Evolutionary conservation across 805 yeast genomes (phyloP).

Genomic region (Wickerhamomyces queroliae): DNA sequence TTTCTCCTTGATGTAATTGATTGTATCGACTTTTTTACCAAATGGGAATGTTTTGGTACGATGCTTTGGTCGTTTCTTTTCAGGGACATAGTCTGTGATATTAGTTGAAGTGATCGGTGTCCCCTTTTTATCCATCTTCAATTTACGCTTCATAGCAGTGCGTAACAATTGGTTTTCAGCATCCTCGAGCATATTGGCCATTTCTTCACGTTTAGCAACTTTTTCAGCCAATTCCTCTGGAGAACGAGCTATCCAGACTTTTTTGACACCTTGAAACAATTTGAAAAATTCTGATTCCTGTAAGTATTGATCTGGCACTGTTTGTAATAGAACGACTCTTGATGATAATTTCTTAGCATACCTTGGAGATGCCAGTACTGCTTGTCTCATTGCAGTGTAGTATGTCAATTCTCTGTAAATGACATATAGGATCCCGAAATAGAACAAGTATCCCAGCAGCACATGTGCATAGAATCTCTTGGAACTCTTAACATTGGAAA

Average conservation of each 20-base stretch:
- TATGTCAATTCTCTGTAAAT: conserved; percentile 79
- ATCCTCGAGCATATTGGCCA: conserved; percentile 60
- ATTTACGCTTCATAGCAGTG: conserved; percentile 56
- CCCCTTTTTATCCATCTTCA: conserved; percentile 66
- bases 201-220: conserved; percentile 51
- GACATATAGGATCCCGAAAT: conserved; percentile 61
- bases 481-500: conserved; percentile 59
- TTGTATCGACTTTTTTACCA: conserved; percentile 61
- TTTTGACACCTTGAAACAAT: conserved; percentile 76
- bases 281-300: conserved; percentile 68
- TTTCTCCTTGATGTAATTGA: conserved; percentile 48
- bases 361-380: conserved; percentile 73
- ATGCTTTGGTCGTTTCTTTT: conserved; percentile 63
- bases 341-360: conserved; percentile 71
- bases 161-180: conserved; percentile 55
- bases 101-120: conserved; percentile 36
- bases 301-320: conserved; percentile 70
- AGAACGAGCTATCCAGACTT: conserved; percentile 76
- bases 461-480: conserved; percentile 83
- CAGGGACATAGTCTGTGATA: conserved; percentile 53
- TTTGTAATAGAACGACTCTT: conserved; percentile 78
- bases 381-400: conserved; percentile 71
- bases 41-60: conserved; percentile 33
- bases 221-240: conserved; percentile 44
- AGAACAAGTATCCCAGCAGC: conserved; percentile 73